phyloP scores from a whole-genome alignment of 768 basidiomycete species.

The Collybiopsis confluens region DNA sequence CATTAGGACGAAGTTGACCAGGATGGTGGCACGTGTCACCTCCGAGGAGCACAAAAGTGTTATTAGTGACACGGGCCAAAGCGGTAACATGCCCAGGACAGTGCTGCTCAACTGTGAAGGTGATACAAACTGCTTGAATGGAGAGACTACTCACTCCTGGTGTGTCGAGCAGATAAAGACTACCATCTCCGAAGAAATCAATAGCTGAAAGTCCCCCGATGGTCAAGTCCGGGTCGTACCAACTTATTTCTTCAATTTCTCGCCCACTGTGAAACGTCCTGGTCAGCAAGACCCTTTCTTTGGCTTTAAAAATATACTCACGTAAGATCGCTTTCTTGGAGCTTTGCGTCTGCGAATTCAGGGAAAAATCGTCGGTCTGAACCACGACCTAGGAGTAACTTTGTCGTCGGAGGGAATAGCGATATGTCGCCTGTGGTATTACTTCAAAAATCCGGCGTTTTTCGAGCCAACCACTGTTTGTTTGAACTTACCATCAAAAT shows the following conservation, averaged over 20 bases:
- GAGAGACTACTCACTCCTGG: constrained; percentile 14
- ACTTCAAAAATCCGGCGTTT: too few relatives aligned
- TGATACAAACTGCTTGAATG: too few relatives aligned
- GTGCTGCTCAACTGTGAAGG: too few relatives aligned
- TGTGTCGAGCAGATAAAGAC: constrained; percentile 17
- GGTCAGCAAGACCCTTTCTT: background rate
- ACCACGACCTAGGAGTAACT: constrained; percentile 13
- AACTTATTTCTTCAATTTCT: constrained; percentile 11
- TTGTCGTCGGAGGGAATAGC: constrained; percentile 14
- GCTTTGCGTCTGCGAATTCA: constrained; percentile 6
- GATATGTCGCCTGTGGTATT: constrained; percentile 19
- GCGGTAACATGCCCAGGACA: constrained; percentile 15
- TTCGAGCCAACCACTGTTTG: too few relatives aligned
- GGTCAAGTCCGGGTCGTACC: constrained; percentile 11
- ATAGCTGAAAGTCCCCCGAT: constrained; percentile 15
- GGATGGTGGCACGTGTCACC: constrained; percentile 18
- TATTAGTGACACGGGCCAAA: constrained; percentile 17
- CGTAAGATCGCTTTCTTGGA: constrained; percentile 16
- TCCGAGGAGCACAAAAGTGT: constrained; percentile 17
- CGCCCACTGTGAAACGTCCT: constrained; percentile 10
- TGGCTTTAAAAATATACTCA: constrained; percentile 11
- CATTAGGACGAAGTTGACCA: constrained; percentile 17
- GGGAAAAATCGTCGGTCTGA: constrained; percentile 5
- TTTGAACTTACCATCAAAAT: too few relatives aligned
- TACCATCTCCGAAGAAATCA: constrained; percentile 21